Percentiles rank a stretch among this genome's conserved stretches.
Conservation (phyloP, 192 early-diverging fungal genomes). For the Helicostylum pulchrum region DNA sequence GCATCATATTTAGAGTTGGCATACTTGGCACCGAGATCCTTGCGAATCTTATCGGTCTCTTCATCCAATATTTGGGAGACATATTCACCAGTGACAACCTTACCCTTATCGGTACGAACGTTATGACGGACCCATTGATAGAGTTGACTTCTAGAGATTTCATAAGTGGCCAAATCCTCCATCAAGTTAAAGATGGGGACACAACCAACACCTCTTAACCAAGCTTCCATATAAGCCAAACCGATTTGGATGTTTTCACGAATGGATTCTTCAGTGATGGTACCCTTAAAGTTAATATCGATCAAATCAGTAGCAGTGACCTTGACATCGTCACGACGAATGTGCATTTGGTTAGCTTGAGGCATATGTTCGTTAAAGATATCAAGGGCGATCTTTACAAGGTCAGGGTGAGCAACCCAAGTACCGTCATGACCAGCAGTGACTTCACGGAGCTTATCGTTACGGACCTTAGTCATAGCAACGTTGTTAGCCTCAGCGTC, state of each 20-base stretch:
- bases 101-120: slow-evolving; percentile 78
- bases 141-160: slow-evolving; percentile 95
- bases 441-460: slow-evolving; percentile 95
- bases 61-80: slow-evolving; percentile 81
- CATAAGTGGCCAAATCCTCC: slow-evolving; percentile 98
- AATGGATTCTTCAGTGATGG: slow-evolving; percentile 88
- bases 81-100: slow-evolving; percentile 74
- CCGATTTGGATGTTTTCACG: slow-evolving; percentile 91
- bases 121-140: slow-evolving; percentile 96
- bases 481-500: slow-evolving; percentile 84
- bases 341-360: slow-evolving; percentile 91
- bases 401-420: slow-evolving; percentile 96
- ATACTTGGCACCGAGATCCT: slow-evolving; percentile 63
- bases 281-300: slow-evolving; percentile 67
- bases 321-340: slow-evolving; percentile 88
- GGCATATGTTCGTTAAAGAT: slow-evolving; percentile 96
- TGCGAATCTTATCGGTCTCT: slow-evolving; percentile 72
- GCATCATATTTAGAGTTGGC: slow-evolving; percentile 58
- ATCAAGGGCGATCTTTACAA: slow-evolving; percentile 85
- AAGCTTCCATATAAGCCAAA: slow-evolving; percentile 92
- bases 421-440: slow-evolving; percentile 93
- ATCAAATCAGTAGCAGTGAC: slow-evolving; percentile 83
- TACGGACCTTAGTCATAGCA: slow-evolving; percentile 90
- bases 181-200: slow-evolving; percentile 98
- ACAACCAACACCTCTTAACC: slow-evolving; percentile 92